A percentile compares a stretch with the other conserved stretches of the same genome.
Conservation (phyloP, 352 stramenopile genomes). For the Elongisporangium senticosum region DNA sequence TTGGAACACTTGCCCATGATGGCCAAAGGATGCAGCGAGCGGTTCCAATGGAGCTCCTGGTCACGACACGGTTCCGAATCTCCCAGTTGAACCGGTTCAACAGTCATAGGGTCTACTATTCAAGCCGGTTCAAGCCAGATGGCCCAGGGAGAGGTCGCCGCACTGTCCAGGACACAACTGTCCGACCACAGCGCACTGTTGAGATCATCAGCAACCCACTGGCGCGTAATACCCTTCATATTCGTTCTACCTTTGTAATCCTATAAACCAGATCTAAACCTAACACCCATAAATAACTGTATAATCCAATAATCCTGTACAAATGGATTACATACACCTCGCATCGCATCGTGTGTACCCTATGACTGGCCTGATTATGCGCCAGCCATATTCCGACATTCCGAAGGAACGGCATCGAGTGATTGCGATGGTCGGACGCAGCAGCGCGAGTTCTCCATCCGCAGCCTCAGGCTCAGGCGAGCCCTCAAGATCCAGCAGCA, state of each 20-base stretch:
- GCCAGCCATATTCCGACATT: background rate
- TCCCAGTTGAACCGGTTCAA: background rate
- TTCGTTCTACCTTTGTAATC: background rate
- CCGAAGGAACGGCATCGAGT: background rate
- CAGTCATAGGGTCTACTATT: no score
- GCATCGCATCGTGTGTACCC: background rate
- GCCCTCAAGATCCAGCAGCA: slow-evolving; percentile 7
- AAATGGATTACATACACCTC: background rate
- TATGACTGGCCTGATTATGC: background rate
- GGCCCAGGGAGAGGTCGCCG: background rate
- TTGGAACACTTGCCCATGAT: slow-evolving; percentile 87
- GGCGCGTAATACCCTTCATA: slow-evolving; percentile 1
- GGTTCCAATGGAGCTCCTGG: slow-evolving; percentile 1
- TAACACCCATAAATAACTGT: background rate
- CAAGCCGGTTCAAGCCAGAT: background rate
- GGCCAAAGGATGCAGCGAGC: background rate
- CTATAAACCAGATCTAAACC: background rate
- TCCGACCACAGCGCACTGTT: slow-evolving; percentile 8
- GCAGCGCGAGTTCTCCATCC: background rate
- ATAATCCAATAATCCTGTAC: background rate
- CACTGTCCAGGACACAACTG: background rate
- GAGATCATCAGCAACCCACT: background rate
- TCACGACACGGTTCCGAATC: background rate
- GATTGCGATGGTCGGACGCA: background rate
- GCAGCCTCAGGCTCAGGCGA: background rate